Evolutionary conservation across 148 eudicot genomes (phyloP), one percentile per base, ranked within the genome.

Genomic region (Spergularia marina): DNA sequence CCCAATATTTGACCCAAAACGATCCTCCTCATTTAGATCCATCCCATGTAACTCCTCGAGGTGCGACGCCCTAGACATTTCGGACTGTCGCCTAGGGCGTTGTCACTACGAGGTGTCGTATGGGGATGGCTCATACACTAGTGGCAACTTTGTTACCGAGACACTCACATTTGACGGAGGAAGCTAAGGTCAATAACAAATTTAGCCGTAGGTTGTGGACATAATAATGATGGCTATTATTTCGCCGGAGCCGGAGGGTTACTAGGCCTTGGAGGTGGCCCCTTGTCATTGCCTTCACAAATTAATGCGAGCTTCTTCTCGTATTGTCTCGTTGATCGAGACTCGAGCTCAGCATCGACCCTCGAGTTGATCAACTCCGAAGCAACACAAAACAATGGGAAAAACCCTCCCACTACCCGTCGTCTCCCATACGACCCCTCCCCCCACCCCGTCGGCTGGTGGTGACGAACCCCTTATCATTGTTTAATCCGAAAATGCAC

Each of bases 121-220:
- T 73, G 97, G 99, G 17, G 98, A 93, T 25, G 98, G 97, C 0
- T 93, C 98, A 3, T 95, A 90, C 83, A 92, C 97, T 17, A 91
- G 91, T 44, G 97, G 99, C 0, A 92, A 95, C 51, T 86, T 92
- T 47, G 87, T 84, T 1, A 88, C 88, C 23, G 97, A 95, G 57
- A 87, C 91, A 10, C 71, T 95, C 12, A 85, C 94, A 1, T 87
- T 90, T 66, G 78, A 74, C 53, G 86, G 76, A 3, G 85, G 78
- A 1, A 81, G n/a, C n/a, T n/a, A n/a, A n/a, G 81, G 34, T 68
- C 90, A 0, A 85, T 89, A 0, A 16, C 69, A 1, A 72, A 84
- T 34, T 69, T 94, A 0, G 98, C 98, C 2, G 78, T 94, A 18
- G 98, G 95, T 10, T 94, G 98, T 77, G 98, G 98, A 4, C 98